Percentiles rank a stretch among this genome's conserved stretches.
Evolutionary conservation across 768 basidiomycete genomes (phyloP).

Genomic region (Galerina sulciceps): DNA sequence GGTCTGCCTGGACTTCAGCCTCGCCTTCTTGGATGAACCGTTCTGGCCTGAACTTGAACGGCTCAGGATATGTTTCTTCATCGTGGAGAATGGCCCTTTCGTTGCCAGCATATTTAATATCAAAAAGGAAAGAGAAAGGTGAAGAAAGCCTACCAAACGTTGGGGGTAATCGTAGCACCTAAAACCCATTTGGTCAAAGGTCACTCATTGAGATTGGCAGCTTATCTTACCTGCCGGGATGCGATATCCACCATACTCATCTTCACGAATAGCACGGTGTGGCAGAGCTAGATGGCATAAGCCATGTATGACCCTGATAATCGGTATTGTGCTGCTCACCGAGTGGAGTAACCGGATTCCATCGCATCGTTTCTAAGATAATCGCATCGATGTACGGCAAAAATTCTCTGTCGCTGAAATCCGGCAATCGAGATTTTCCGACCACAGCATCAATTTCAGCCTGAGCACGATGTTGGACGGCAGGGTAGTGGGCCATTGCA

Average conservation of each 20-base stretch:
- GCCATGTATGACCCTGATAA: not conserved
- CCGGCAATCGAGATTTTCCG: constrained; percentile 43
- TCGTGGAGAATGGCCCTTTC: constrained; percentile 52
- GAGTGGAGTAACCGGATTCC: constrained; percentile 39
- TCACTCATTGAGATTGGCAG: not conserved
- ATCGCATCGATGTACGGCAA: constrained; percentile 51
- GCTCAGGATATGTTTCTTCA: constrained; percentile 51
- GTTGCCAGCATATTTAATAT: not conserved
- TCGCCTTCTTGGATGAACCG: constrained; percentile 43
- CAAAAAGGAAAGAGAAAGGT: not conserved
- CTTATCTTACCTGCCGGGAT: constrained; percentile 26
- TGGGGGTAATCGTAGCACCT: constrained; percentile 32
- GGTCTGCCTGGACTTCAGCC: constrained; percentile 21
- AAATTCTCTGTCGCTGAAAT: constrained; percentile 39
- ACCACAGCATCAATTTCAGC: constrained; percentile 46
- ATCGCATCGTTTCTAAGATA: constrained; percentile 44
- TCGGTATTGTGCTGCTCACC: constrained; percentile 24
- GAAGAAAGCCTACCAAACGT: constrained; percentile 26
- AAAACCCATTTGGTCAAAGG: not conserved
- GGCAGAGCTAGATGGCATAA: constrained; percentile 30
- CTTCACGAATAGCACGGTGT: constrained; percentile 35
- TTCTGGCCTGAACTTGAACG: constrained; percentile 58
- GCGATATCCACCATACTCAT: constrained; percentile 31
- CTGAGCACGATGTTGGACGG: constrained; percentile 44
- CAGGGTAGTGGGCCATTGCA: constrained; percentile 43